Base-by-base conservation (phyloP, 768 basidiomycete genomes). In the Myochromella boudieri region DNA sequence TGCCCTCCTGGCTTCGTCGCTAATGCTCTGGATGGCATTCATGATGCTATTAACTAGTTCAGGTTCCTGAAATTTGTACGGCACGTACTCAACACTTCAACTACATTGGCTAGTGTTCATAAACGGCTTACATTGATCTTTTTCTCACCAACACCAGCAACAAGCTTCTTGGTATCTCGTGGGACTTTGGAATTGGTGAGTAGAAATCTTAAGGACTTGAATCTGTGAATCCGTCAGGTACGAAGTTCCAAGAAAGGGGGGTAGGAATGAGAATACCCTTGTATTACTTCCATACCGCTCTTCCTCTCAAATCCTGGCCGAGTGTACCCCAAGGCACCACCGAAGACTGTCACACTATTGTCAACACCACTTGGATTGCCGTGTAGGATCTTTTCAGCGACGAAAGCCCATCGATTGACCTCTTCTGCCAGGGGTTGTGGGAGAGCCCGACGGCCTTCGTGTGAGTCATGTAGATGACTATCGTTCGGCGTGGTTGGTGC, bases 351-450 rank as follows among this genome's bases (percentile, higher is more conserved):
- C 27, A 97, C 91, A 15, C 94, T 89, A 65, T 99, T 98, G 64
- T 99, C 97, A 18, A 99, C 89, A 7, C 97, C 97, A 57, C 92
- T 95, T 2, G 97, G 97, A 59, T 89, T 98, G 0, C 97, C 97
- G 63, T 99, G 97, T 41, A 97, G 70, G 32, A 99, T 87, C 67
- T 98, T 98, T 71, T 99, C 97, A 9, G 87, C 79, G 42, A 97
- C 72, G 68, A 97, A 98, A 15, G 97, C 93, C 84, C 93, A 97
- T 37, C 77, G 75, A 66, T 99, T 97, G 55, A 95, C 84, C 53
- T 85, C 75, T 53, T 94, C 86, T 4, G 91, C 89, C 24, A 83
- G 68, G 9, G 66, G 61, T 28, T 70, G 72, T 15, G 86, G 71
- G 54, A 93, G 73, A 45, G 85, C 82, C 43, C 81, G 76, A 11